phyloP scores from a whole-genome alignment of 2,329 filamentous ascomycete species.

The Phialocephala subalpina region DNA sequence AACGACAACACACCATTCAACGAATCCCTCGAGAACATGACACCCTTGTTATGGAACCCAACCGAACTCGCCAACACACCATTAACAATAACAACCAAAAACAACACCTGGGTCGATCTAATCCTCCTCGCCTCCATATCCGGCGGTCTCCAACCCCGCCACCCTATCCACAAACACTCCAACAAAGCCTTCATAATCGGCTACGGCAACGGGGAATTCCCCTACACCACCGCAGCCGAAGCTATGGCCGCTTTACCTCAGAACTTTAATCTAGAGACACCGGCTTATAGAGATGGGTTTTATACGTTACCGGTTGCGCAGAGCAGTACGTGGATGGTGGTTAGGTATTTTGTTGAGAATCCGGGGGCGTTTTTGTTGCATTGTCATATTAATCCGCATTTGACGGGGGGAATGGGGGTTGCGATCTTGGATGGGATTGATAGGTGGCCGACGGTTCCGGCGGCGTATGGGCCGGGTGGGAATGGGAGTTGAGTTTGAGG shows the following conservation, averaged over 20 bases:
- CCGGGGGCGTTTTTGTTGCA: conserved; percentile 58
- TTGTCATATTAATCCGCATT: conserved; percentile 58
- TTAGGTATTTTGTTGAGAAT: conserved; percentile 55
- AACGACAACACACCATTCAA: conserved; percentile 39
- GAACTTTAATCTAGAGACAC: conserved; percentile 54
- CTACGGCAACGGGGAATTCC: conserved; percentile 47
- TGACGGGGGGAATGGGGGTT: conserved; percentile 56
- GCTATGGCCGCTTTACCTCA: conserved; percentile 49
- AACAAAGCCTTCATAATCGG: conserved; percentile 54
- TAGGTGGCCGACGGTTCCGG: conserved; percentile 49
- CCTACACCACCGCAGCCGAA: conserved; percentile 50
- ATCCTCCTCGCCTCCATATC: conserved; percentile 43
- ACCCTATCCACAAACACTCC: conserved; percentile 57
- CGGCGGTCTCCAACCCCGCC: conserved; percentile 41
- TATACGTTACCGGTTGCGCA: conserved; percentile 39
- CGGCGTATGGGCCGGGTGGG: conserved; percentile 21
- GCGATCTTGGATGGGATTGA: conserved; percentile 57
- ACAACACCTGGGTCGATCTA: conserved; percentile 50
- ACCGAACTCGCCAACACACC: conserved; percentile 38
- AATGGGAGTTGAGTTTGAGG: conserved; percentile 12
- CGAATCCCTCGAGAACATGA: conserved; percentile 42
- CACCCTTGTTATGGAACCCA: conserved; percentile 45
- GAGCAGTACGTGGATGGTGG: conserved; percentile 49
- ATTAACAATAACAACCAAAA: conserved; percentile 45
- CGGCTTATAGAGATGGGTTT: conserved; percentile 51